Evolutionary conservation across 2,329 filamentous ascomycete species (phyloP), one percentile per base, ranked within the genome.

Genomic region (Pleurostoma richardsiae): DNA sequence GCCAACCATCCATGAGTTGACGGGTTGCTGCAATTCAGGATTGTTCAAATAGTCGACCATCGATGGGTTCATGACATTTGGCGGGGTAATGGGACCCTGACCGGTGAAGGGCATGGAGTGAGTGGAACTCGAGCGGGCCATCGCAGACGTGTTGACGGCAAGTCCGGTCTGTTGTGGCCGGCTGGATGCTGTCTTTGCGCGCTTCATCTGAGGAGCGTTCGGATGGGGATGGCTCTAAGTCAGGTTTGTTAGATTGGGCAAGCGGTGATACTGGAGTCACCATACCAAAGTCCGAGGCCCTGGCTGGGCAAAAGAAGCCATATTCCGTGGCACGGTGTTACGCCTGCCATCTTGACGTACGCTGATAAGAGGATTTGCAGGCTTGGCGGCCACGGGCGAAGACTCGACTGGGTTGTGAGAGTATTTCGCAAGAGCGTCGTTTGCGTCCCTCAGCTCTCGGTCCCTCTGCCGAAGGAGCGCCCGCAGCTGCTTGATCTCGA

Each of bases 51-150:
- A 55, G 40, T 49, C 43, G 10, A 44, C 45, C 29, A 57, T 38
- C 45, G 19, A 48, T 51, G 26, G 31, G 40, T 27, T 49, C 36
- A 10, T 31, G 44, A 56, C 55, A 42, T 54, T 55, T 26, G 61
- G 54, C 39, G 62, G 63, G 3, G 67, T 62, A 52, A 70, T 60
- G 10, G 46, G 62, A 61, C 41, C 59, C 58, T 31, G 48, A 54
- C 52, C 58, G 49, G 60, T 60, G 46, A 72, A 73, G 33, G 70
- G 41, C 65, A 60, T 38, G 59, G 61, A 43, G 56, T 60, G 29
- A 68, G 63, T 69, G 38, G 73, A 76, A 10, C 61, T 59, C 45
- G 63, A 68, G 47, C 73, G 71, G 54, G 66, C 64, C 73, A 76
- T 77, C 50, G 61, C 60, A 30, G 66, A 62, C 1, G 64, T 60